A percentile compares a stretch with the other conserved stretches of the same genome.
Conservation (phyloP, 2,329 filamentous ascomycete species). For the Penicillium sp. region DNA sequence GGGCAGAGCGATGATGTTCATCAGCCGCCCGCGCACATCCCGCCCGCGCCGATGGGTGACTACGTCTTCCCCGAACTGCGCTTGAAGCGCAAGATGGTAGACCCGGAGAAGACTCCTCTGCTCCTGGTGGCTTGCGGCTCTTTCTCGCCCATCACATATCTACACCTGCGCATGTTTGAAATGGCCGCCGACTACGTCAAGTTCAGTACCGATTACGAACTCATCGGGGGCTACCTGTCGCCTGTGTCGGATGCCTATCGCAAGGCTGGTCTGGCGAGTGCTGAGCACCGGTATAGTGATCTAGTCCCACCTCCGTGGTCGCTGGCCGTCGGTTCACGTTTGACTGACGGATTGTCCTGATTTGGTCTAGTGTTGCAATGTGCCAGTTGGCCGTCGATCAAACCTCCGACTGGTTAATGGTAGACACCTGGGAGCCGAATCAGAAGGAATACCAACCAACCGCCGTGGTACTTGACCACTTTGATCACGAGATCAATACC, state of each 20-base stretch:
- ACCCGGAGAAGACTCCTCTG: constrained; percentile 44
- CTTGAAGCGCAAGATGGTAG: constrained; percentile 42
- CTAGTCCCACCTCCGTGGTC: neutral
- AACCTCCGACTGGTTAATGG: constrained; percentile 73
- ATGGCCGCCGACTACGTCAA: constrained; percentile 77
- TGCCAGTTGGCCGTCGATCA: constrained; percentile 70
- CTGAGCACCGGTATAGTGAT: constrained; percentile 55
- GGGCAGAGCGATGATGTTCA: constrained; percentile 27
- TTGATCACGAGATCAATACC: constrained; percentile 81
- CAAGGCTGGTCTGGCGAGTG: constrained; percentile 70
- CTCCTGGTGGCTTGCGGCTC: constrained; percentile 48
- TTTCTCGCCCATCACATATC: constrained; percentile 56
- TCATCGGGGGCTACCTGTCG: constrained; percentile 77
- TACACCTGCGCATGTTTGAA: constrained; percentile 77
- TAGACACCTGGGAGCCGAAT: constrained; percentile 83
- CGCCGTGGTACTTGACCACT: constrained; percentile 83
- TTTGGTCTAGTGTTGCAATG: constrained; percentile 64
- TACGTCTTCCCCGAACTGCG: constrained; percentile 43
- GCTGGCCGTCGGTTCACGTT: neutral
- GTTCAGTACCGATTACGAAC: constrained; percentile 71
- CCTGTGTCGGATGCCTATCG: constrained; percentile 73
- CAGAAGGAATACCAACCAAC: constrained; percentile 82
- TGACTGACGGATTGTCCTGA: neutral
- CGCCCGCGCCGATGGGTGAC: constrained; percentile 31
- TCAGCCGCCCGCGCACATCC: constrained; percentile 16